Evolutionary conservation across 305 asterid species (phyloP), one percentile per base, ranked within the genome.

Genomic region (Fraxinus sp.): DNA sequence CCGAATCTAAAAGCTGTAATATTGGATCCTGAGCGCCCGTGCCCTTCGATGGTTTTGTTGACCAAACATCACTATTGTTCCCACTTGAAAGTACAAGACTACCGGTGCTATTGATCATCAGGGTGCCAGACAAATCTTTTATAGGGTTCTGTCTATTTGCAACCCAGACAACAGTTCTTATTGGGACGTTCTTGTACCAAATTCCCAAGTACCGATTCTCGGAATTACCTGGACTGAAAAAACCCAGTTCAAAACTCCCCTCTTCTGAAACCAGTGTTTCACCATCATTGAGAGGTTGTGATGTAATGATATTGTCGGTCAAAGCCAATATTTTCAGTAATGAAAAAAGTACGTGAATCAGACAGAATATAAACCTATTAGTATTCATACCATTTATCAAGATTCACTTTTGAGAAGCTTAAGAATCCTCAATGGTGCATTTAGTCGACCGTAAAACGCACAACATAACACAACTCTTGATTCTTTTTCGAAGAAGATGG

Each of bases 131-230:
- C 0, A 28, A 41, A 82, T 84, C 90, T 14, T 79, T 75, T 28
- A 89, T 78, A 1, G 92, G 89, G 49, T 11, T 80, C 57, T 7
- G 64, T 26, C 90, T 83, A 75, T 90, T 90, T 37, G 94, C 91
- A 44, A 91, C 89, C 91, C 91, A 91, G 68, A 89, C 88, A 30
- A 88, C 81, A 14, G 89, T 89, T 81, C 46, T 83, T 44, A 59
- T 70, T 1, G 91, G 87, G n/a, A 87, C 55, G 57, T 83, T 86
- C 79, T 82, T 87, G 85, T 88, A 91, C 92, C 92, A 88, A 75
- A 89, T 89, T 22, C 92, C 92, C 77, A 91, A 66, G 86, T 91
- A 89, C 59, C 86, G 52, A 13, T 55, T 35, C 39, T 74, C 74
- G 57, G 91, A 84, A 76, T 59, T 81, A 70, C 89, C 90, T n/a